phyloP scores from a whole-genome alignment of 768 basidiomycete genomes.

The Boletus sensibilis region DNA sequence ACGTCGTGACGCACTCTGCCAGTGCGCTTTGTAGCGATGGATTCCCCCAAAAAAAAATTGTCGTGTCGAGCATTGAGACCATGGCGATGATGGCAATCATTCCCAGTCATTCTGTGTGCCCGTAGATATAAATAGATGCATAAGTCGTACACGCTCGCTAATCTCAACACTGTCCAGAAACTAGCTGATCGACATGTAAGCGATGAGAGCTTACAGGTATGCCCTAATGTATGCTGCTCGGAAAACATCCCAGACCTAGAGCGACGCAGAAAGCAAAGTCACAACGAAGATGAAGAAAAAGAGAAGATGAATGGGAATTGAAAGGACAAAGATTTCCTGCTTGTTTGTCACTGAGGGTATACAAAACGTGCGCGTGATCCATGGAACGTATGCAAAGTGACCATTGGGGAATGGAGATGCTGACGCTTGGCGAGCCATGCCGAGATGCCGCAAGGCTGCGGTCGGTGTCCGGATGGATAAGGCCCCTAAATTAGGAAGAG shows the following conservation, averaged over 20 bases:
- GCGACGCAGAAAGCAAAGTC: neutral
- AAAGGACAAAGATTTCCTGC: neutral
- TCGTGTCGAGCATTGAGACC: neutral
- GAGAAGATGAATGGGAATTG: neutral
- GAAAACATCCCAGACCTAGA: neutral
- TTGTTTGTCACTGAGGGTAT: conserved; percentile 8
- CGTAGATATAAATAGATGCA: neutral
- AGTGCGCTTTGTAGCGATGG: too few species aligned
- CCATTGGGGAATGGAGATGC: neutral
- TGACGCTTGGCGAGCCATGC: neutral
- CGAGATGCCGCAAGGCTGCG: neutral
- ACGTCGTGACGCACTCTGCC: neutral
- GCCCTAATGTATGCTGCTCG: neutral
- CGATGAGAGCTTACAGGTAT: conserved; percentile 1
- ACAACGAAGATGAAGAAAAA: neutral
- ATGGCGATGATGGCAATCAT: too few species aligned
- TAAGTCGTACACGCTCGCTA: neutral
- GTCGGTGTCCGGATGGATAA: neutral
- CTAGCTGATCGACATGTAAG: neutral
- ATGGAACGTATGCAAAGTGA: neutral
- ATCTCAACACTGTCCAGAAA: neutral
- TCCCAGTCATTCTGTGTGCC: neutral
- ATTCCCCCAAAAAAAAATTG: too few species aligned
- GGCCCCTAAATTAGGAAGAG: conserved; percentile 7
- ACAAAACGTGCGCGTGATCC: neutral